phyloP scores from a whole-genome alignment of 2,329 filamentous ascomycete genomes.

The Blumeriella jaapii region DNA sequence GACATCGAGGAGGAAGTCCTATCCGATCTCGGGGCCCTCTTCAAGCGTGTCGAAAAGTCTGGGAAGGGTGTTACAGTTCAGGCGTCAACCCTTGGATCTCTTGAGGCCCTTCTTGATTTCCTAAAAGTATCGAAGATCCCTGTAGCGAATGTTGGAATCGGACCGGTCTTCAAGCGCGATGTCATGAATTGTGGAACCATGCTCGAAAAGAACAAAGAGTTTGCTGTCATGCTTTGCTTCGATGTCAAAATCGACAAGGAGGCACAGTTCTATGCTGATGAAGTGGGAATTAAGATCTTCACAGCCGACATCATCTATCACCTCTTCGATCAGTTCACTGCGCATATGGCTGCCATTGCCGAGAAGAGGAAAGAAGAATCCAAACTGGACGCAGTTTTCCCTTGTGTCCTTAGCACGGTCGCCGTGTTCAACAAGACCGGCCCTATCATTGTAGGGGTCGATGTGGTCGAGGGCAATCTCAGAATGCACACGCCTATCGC shows the following conservation, averaged over 20 bases:
- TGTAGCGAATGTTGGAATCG: slow-evolving; percentile 93
- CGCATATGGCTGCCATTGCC: slow-evolving; percentile 77
- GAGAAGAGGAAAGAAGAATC: slow-evolving; percentile 94
- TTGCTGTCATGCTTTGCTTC: slow-evolving; percentile 98
- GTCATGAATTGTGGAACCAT: slow-evolving; percentile 93
- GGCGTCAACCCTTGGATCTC: slow-evolving; percentile 90
- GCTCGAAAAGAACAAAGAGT: slow-evolving; percentile 91
- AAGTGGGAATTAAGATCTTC: slow-evolving; percentile 94
- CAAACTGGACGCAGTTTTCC: slow-evolving; percentile 94
- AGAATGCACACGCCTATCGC: slow-evolving; percentile 82
- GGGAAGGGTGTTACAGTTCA: slow-evolving; percentile 94
- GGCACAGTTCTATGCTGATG: slow-evolving; percentile 78
- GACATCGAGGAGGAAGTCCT: slow-evolving; percentile 96
- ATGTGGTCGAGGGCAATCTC: slow-evolving; percentile 84
- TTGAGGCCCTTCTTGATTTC: slow-evolving; percentile 95
- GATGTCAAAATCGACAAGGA: slow-evolving; percentile 99
- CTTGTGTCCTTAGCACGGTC: slow-evolving; percentile 79
- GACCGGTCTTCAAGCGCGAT: slow-evolving; percentile 95
- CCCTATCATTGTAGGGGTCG: slow-evolving; percentile 90
- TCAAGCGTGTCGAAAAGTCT: slow-evolving; percentile 83
- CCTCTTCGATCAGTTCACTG: slow-evolving; percentile 91
- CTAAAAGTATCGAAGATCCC: slow-evolving; percentile 93
- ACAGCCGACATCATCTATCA: slow-evolving; percentile 99
- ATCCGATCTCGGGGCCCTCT: slow-evolving; percentile 80
- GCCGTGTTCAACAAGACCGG: slow-evolving; percentile 98